Evolutionary conservation across 805 yeast genomes (phyloP), one percentile per base, ranked within the genome.

Genomic region (Huiozyma sinensis): DNA sequence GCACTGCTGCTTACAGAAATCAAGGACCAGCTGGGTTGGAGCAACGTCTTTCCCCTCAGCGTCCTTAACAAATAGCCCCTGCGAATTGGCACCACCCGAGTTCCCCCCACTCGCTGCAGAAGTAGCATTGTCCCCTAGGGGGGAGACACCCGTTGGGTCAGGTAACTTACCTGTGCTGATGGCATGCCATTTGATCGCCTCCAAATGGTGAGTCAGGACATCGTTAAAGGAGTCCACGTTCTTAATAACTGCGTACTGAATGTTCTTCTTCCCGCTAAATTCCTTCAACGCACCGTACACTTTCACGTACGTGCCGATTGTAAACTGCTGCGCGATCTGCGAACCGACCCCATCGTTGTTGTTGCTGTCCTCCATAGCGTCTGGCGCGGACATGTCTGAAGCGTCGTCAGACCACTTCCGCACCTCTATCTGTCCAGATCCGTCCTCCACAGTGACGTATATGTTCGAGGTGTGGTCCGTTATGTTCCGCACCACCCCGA

Each of bases 401-500:
- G 58, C 57, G 28, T 75, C 76, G 40, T 72, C 71, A 44, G 69
- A 63, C 90, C 90, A 83, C 49, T 73, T 73, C 53, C 82, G 72
- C 40, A 83, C 71, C 28, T 79, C 81, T 6, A 79, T 67, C 4
- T 72, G 65, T 0, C 87, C 88, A 0, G 92, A 79, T 8, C 92
- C 90, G 58, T 83, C 94, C 55, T 83, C 92, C n/a, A 83, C 56
- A 13, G 79, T 76, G 38, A 81, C 58, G 17, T 65, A 63, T 29
- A 80, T 63, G 37, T 77, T 76, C 6, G 81, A 68, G 1, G 83
- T 72, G 46, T 72, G 73, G 46, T 78, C 78, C 2, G 71, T 70
- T 11, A 81, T 75, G 46, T 76, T 77, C 56, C 90, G 71, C n/a
- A 83, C 67, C 17, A 83, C 77, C 0, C 88, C 94, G 6, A 81